These are phyloP conservation scores for Solanum hybrid DNA, from an alignment of 305 asterid species.

Conservation along the genomic window DNA sequence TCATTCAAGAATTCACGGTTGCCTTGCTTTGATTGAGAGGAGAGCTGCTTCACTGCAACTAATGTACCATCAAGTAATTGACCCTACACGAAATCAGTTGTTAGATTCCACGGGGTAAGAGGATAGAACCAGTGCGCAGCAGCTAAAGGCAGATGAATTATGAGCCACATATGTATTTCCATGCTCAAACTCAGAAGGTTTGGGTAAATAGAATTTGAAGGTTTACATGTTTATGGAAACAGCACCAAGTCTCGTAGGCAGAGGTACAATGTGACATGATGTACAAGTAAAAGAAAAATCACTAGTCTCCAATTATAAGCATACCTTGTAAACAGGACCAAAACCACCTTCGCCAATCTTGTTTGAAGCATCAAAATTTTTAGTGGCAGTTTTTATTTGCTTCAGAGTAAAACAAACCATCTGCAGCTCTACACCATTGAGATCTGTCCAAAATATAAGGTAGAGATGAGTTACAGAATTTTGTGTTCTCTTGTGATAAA, in stretches of 20 bases:
- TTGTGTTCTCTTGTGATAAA: neutral
- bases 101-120: neutral
- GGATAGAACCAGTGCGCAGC: neutral
- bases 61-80: conserved; percentile 19
- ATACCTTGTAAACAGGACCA: conserved; percentile 35
- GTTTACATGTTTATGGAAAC: neutral
- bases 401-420: conserved; percentile 23
- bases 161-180: neutral
- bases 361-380: conserved; percentile 25
- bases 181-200: neutral
- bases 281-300: neutral
- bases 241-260: neutral
- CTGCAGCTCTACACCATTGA: conserved; percentile 15
- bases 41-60: conserved; percentile 34
- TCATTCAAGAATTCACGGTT: conserved; percentile 35
- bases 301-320: neutral
- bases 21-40: conserved; percentile 35
- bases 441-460: conserved; percentile 11
- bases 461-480: neutral
- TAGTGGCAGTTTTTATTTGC: conserved; percentile 29
- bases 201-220: neutral
- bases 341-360: conserved; percentile 43
- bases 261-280: neutral
- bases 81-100: conserved; percentile 16
- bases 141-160: neutral